These are phyloP conservation scores for Galerina sulciceps DNA, from an alignment of 768 basidiomycete species.

Conservation along the genomic window DNA sequence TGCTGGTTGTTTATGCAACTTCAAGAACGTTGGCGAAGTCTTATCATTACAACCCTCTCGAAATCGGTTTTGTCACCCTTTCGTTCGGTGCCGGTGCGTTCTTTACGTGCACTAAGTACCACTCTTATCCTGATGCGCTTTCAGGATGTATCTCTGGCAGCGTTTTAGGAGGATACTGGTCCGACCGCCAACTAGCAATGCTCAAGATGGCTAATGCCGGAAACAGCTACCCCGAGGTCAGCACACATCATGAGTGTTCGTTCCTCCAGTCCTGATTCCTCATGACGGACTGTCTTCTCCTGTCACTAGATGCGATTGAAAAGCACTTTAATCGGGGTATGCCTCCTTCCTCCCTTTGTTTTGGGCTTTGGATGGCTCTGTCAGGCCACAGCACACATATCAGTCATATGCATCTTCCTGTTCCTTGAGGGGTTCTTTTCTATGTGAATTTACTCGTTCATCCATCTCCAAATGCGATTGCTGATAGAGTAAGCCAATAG, in stretches of 20 bases:
- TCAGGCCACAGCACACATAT: conserved; percentile 62
- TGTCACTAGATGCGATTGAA: conserved; percentile 69
- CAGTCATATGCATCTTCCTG: conserved; percentile 71
- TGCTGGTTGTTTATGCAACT: conserved; percentile 74
- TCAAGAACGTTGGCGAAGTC: conserved; percentile 65
- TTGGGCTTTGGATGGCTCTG: conserved; percentile 80
- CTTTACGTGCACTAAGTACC: neutral
- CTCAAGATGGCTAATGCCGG: conserved; percentile 44
- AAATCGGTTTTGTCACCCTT: conserved; percentile 78
- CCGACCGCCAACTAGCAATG: conserved; percentile 41
- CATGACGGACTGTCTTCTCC: neutral
- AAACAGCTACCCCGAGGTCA: conserved; percentile 65
- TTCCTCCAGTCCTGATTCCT: neutral
- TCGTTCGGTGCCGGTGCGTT: conserved; percentile 69
- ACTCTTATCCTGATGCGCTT: neutral
- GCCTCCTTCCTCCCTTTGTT: conserved; percentile 62
- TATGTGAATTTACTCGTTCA: conserved; percentile 53
- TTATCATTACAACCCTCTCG: conserved; percentile 71
- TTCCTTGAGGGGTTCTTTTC: conserved; percentile 76
- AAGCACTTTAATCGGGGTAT: conserved; percentile 62
- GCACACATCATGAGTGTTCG: conserved; percentile 1
- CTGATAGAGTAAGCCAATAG: conserved; percentile 18
- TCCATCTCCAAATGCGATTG: neutral
- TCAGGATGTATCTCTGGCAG: conserved; percentile 47
- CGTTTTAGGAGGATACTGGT: conserved; percentile 47